Evolutionary conservation across 1,139 yeast genomes (phyloP), one percentile per base, ranked within the genome.

Genomic region (Hanseniaspora uvarum): DNA sequence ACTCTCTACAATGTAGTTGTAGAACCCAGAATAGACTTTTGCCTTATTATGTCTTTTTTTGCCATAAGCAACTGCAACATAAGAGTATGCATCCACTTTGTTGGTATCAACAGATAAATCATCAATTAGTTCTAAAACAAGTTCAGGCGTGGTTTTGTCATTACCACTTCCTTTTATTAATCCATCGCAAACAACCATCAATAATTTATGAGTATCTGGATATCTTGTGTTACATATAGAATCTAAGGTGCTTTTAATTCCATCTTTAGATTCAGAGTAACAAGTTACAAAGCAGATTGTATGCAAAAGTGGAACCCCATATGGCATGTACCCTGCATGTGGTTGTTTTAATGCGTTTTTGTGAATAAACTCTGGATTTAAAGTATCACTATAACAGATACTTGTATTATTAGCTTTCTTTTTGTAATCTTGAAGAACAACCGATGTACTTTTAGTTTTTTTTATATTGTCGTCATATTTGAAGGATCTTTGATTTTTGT

Each of bases 21-120:
- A 89, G 65, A 85, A 92, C 0, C 97, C 97, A 14, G 94, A 81
- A 63, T 83, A 83, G 12, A 89, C 87, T 68, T 88, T 88, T n/a
- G 97, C 96, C 95, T 87, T 87, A 66, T 92, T 92, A 65, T 89
- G 97, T 66, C 97, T 83, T 69, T 86, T 88, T 8, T 86, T 65
- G 59, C 97, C 97, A 63, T 83, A 84, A 1, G 95, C 95, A 53
- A 92, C 96, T 8, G 97, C 94, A 49, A 92, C 95, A 66, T 92
- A 89, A 0, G 96, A 87, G 62, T 80, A 75, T 1, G 95, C 78
- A 63, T 77, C 70, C 16, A 87, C 96, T 28, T 83, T 80, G 31
- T 86, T 94, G 12, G 75, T 76, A 0, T 87, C 84, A 34, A 75
- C 72, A 11, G 79, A 74, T 60, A 88, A 83, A 66, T 89, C 95